phyloP scores from a whole-genome alignment of 2,329 filamentous ascomycete genomes.

The Pseudogymnoascus sp. region DNA sequence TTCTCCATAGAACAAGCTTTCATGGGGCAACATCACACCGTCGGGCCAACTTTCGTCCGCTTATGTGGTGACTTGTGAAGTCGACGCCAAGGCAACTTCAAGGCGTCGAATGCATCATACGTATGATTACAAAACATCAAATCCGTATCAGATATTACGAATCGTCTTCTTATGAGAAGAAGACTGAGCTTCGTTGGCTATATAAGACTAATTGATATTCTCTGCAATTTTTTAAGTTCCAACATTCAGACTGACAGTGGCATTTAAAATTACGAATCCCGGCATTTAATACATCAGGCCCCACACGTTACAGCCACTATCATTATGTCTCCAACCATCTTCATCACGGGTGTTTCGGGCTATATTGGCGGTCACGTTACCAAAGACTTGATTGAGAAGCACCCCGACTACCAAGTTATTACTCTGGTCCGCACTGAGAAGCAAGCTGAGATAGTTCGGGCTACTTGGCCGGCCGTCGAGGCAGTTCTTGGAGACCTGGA shows the following conservation, averaged over 20 bases:
- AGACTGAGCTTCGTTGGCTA: neutral
- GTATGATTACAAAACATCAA: neutral
- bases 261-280: neutral
- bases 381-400: constrained; percentile 10
- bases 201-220: neutral
- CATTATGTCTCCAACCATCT: constrained; percentile 15
- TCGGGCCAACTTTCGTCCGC: neutral
- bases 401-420: constrained; percentile 14
- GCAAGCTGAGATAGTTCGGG: constrained; percentile 12
- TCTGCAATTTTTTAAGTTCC: neutral
- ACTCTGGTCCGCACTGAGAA: constrained; percentile 16
- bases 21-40: neutral
- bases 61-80: neutral
- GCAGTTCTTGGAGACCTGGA: constrained; percentile 15
- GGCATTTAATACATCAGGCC: neutral
- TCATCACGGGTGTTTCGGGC: constrained; percentile 17
- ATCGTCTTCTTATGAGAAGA: neutral
- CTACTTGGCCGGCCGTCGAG: constrained; percentile 12
- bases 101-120: neutral
- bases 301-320: neutral
- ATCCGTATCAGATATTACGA: neutral
- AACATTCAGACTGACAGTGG: neutral
- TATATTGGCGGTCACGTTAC: constrained; percentile 18
- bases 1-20: neutral
- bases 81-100: neutral